Base-by-base conservation (phyloP, 441 rosid genomes). In the Adansonia madagascariensis region DNA sequence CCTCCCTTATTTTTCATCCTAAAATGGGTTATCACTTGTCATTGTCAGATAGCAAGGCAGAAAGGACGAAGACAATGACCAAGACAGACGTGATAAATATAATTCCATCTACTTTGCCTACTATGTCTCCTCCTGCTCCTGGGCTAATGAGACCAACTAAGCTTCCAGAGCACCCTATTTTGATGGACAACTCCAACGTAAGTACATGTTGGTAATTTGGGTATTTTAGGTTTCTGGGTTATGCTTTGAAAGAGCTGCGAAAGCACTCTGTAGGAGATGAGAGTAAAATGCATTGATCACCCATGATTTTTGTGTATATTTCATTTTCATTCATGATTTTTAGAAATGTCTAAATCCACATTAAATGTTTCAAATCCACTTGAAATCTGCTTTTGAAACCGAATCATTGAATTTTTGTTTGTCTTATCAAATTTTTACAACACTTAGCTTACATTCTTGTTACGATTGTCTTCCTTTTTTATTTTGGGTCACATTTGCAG, bases 41-140 rank as follows among this genome's bases (percentile, higher is more conserved):
- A 47, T 22, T 47, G 56, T 68, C 41, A 47, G 73, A 12, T 68
- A 15, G 27, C 73, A 47, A 2, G 55, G 41, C 18, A 0, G 41
- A 12, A 68, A 46, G 41, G n/a, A n/a, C n/a, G n/a, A n/a, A n/a
- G n/a, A n/a, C n/a, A n/a, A n/a, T n/a, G n/a, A n/a, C n/a, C 39
- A 46, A 1, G 55, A 11, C 87, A 87, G 79, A 62, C 10, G 3
- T 62, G 8, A 6, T 61, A 6, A 61, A 61, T 61, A 61, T 15
- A 61, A 4, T 27, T 61, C 66, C 43, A 61, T 27, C 66, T 31
- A 62, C 84, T 84, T 89, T 63, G 77, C 17, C 24, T 89, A 91
- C 97, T 91, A 90, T 84, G 85, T 86, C 92, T 1, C 3, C 3
- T 4, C 17, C 69, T 49, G 18, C 9, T 27, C 27, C 52, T 9